Percentiles rank a stretch among this genome's conserved stretches.
These are phyloP conservation scores for Blepharisma japonicum DNA, from an alignment of 73 alveolate genomes.

Conservation along the genomic window DNA sequence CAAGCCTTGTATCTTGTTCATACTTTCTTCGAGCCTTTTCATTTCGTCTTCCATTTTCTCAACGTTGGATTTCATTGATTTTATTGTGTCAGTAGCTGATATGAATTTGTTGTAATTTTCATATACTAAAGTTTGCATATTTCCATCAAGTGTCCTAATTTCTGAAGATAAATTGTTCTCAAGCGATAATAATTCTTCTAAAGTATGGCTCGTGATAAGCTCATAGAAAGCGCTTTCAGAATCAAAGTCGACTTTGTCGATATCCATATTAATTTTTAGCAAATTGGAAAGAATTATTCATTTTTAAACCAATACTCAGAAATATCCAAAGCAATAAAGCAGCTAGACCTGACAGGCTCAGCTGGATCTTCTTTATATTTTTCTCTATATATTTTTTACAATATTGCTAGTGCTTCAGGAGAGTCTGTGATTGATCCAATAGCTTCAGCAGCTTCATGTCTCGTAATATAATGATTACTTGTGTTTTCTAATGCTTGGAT, in stretches of 20 bases:
- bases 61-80: constrained; percentile 57
- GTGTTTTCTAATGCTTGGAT: constrained; percentile 8
- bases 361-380: not conserved
- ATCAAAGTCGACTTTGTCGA: constrained; percentile 54
- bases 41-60: constrained; percentile 57
- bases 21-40: constrained; percentile 52
- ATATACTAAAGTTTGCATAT: constrained; percentile 62
- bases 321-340: constrained; percentile 14
- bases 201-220: constrained; percentile 44
- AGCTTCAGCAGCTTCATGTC: constrained; percentile 33
- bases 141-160: constrained; percentile 57
- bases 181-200: constrained; percentile 56
- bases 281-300: too few species aligned
- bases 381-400: not conserved
- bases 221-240: constrained; percentile 51
- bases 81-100: constrained; percentile 65
- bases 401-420: not conserved
- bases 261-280: constrained; percentile 16
- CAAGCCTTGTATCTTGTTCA: constrained; percentile 31
- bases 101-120: constrained; percentile 64
- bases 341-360: constrained; percentile 23
- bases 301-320: constrained; percentile 25
- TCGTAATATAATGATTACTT: not conserved
- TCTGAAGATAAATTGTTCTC: constrained; percentile 59
- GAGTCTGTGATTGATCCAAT: constrained; percentile 8